A percentile compares a stretch with the other conserved stretches of the same genome.
phyloP scores from a whole-genome alignment of 1,284 basidiomycete species.

The Ustanciosporium gigantosporum region DNA sequence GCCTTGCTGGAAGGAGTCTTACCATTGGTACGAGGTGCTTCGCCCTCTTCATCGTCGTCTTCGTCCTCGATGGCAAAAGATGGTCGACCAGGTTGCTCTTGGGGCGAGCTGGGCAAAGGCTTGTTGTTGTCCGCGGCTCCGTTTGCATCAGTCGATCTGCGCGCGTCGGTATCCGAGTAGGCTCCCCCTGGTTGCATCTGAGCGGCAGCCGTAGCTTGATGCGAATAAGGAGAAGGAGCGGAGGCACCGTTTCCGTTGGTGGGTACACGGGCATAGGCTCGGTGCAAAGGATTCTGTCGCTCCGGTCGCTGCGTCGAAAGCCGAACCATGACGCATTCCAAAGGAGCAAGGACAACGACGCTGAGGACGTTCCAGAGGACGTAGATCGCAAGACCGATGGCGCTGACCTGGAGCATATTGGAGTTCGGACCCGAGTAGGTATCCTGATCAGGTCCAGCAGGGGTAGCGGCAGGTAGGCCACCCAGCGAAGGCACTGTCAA shows the following conservation, averaged over 20 bases:
- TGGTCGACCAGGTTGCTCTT: slow-evolving; percentile 27
- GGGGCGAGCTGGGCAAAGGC: slow-evolving; percentile 28
- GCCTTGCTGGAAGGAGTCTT: slow-evolving; percentile 1
- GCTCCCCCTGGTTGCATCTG: slow-evolving; percentile 29
- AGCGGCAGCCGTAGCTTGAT: slow-evolving; percentile 45
- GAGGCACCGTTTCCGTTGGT: slow-evolving; percentile 1
- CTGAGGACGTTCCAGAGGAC: slow-evolving; percentile 46
- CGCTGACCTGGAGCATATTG: slow-evolving; percentile 34
- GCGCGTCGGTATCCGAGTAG: slow-evolving; percentile 14
- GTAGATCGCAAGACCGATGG: slow-evolving; percentile 45
- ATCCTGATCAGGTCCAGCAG: slow-evolving; percentile 36
- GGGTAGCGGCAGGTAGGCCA: slow-evolving; percentile 28
- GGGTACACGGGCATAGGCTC: slow-evolving; percentile 45
- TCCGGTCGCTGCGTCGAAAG: slow-evolving; percentile 53
- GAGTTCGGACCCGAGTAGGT: slow-evolving; percentile 47
- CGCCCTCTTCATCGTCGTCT: slow-evolving; percentile 38
- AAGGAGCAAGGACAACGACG: slow-evolving; percentile 46
- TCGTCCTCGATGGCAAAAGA: slow-evolving; percentile 54
- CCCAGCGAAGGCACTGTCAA: slow-evolving; percentile 45
- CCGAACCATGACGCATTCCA: slow-evolving; percentile 56
- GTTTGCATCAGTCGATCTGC: slow-evolving; percentile 21
- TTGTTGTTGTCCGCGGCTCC: slow-evolving; percentile 17
- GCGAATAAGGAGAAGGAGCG: slow-evolving; percentile 41
- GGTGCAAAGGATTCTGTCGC: slow-evolving; percentile 53
- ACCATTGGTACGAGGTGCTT: slow-evolving; percentile 1